Percentiles rank a stretch among this genome's conserved stretches.
Conservation (phyloP, 345 rosid species). For the Acer saccharum region DNA sequence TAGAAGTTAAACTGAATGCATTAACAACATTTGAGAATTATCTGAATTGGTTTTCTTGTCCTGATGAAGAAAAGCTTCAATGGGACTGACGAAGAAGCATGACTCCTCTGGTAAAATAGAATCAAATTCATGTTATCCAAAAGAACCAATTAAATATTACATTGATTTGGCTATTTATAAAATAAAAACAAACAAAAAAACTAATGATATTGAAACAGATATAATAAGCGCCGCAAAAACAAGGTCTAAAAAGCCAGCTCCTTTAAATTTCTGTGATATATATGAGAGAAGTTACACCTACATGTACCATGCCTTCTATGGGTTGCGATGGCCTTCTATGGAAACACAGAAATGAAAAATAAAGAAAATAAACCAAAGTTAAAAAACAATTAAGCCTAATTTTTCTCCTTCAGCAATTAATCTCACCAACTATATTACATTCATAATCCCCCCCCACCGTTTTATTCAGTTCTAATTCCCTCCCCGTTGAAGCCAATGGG, state of each 20-base stretch:
- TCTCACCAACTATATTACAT: constrained; percentile 49
- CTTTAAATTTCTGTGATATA: constrained; percentile 46
- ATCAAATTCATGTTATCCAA: too few species aligned
- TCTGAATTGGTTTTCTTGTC: too few species aligned
- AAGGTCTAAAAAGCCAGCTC: not conserved
- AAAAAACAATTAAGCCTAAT: constrained; percentile 40
- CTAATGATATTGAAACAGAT: too few species aligned
- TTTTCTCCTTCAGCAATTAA: constrained; percentile 39
- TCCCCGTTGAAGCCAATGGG: constrained; percentile 38
- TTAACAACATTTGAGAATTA: too few species aligned
- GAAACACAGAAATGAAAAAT: constrained; percentile 30
- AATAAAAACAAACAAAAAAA: too few species aligned
- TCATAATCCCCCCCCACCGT: constrained; percentile 22
- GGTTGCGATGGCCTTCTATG: constrained; percentile 42
- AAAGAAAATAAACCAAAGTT: constrained; percentile 27
- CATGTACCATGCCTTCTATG: constrained; percentile 46
- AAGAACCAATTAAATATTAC: too few species aligned
- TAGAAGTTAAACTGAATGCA: too few species aligned
- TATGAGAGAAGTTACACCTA: constrained; percentile 42
- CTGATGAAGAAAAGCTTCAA: too few species aligned
- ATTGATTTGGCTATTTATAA: not conserved
- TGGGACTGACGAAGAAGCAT: not conserved
- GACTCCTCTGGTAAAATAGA: not conserved
- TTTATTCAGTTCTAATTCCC: constrained; percentile 46
- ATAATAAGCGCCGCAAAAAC: not conserved